phyloP scores from a whole-genome alignment of 108 stramenopile genomes.

The Stephanodiscus triporus region DNA sequence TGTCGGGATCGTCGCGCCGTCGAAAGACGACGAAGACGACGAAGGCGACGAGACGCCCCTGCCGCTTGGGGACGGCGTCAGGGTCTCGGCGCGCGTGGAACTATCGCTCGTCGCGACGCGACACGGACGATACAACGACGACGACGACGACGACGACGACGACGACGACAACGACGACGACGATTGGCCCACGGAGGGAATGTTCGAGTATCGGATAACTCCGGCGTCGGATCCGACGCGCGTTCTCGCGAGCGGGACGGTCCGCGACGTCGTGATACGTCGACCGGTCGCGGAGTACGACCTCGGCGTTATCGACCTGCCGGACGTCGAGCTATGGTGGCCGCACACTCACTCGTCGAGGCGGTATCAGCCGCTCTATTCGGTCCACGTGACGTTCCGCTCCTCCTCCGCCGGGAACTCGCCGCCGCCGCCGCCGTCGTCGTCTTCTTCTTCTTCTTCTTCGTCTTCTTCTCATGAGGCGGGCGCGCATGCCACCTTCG shows the following conservation, averaged over 20 bases:
- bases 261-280: slow-evolving; percentile 27
- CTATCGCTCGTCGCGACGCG: slow-evolving; percentile 26
- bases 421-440: too few species aligned
- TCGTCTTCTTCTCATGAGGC: too few species aligned
- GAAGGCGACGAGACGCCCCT: slow-evolving; percentile 2
- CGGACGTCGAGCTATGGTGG: slow-evolving; percentile 54
- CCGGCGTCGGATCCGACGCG: background rate
- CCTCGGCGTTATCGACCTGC: slow-evolving; percentile 16
- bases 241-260: slow-evolving; percentile 24
- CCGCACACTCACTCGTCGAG: slow-evolving; percentile 37
- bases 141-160: too few species aligned
- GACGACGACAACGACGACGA: too few species aligned
- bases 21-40: too few species aligned
- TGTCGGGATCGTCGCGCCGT: too few species aligned
- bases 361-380: slow-evolving; percentile 38
- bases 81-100: slow-evolving; percentile 30
- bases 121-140: background rate
- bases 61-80: slow-evolving; percentile 37
- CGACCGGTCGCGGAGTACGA: background rate
- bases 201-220: slow-evolving; percentile 20
- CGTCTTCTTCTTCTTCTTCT: too few species aligned
- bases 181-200: slow-evolving; percentile 4
- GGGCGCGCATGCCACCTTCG: slow-evolving; percentile 25
- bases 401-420: too few species aligned
- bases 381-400: slow-evolving; percentile 19